Conservation (phyloP, 805 yeast species). For the Zygotorulaspora sp. region DNA sequence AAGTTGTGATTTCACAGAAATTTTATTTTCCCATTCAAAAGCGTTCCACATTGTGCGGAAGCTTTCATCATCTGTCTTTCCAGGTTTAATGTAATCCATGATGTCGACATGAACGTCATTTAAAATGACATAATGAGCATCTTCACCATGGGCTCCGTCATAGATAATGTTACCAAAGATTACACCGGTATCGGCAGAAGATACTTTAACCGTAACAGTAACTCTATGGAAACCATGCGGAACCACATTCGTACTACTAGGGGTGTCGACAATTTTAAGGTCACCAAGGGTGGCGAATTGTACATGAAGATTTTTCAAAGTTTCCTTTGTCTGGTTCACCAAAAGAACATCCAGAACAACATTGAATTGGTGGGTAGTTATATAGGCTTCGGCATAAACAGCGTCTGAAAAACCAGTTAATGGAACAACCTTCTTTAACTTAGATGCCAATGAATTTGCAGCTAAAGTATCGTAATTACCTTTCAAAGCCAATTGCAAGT, state of each 20-base stretch:
- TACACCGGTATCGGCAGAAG: slow-evolving; percentile 97
- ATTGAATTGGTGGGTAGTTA: slow-evolving; percentile 94
- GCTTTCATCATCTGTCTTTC: slow-evolving; percentile 78
- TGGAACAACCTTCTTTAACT: slow-evolving; percentile 82
- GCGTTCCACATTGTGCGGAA: slow-evolving; percentile 99
- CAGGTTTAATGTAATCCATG: slow-evolving; percentile 96
- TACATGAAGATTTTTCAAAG: slow-evolving; percentile 84
- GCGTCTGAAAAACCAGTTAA: slow-evolving; percentile 98
- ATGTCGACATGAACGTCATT: slow-evolving; percentile 94
- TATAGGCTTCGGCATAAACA: slow-evolving; percentile 94
- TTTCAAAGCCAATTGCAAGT: slow-evolving; percentile 50
- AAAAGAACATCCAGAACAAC: slow-evolving; percentile 88
- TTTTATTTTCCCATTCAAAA: slow-evolving; percentile 99
- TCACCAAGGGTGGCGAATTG: slow-evolving; percentile 97
- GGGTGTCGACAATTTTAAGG: slow-evolving; percentile 87
- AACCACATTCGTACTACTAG: slow-evolving; percentile 83
- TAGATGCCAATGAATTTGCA: slow-evolving; percentile 62
- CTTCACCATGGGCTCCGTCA: slow-evolving; percentile 92
- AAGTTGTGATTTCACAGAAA: slow-evolving; percentile 71
- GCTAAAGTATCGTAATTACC: slow-evolving; percentile 41
- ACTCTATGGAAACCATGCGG: slow-evolving; percentile 96
- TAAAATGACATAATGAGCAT: slow-evolving; percentile 81
- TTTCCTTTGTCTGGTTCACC: slow-evolving; percentile 89
- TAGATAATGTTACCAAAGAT: slow-evolving; percentile 95
- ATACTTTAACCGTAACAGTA: slow-evolving; percentile 85